Conservation (phyloP, 108 stramenopile species). For the Cyclostephanos tholiformis region DNA sequence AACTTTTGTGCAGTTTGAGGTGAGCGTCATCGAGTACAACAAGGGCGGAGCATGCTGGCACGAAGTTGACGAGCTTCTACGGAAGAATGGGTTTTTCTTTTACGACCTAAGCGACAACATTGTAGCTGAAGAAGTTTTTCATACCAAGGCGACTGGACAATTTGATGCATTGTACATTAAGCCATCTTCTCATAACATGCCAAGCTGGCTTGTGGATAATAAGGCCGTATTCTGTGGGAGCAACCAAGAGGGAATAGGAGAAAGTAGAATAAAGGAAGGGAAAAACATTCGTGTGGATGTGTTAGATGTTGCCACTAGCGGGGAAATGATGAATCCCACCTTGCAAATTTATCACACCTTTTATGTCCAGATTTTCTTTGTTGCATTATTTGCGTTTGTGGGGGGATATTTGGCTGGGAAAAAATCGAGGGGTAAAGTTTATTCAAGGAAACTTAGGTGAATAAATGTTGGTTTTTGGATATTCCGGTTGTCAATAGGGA, state of each 20-base stretch:
- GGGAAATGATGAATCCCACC: not conserved
- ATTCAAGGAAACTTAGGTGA: not conserved
- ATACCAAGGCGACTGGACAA: slow-evolving; percentile 32
- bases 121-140: slow-evolving; percentile 11
- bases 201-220: slow-evolving; percentile 27
- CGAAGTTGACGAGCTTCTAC: slow-evolving; percentile 41
- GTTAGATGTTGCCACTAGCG: not conserved
- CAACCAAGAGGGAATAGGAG: not conserved
- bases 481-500: too few species aligned
- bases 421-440: not conserved
- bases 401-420: not conserved
- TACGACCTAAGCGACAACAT: slow-evolving; percentile 31
- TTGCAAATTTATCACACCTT: not conserved
- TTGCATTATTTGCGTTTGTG: not conserved
- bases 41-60: slow-evolving; percentile 40
- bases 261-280: not conserved
- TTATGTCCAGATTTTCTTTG: not conserved
- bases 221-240: slow-evolving; percentile 23
- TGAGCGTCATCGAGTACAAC: slow-evolving; percentile 40
- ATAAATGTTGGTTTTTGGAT: too few species aligned
- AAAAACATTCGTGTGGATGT: not conserved
- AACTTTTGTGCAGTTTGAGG: slow-evolving; percentile 47
- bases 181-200: slow-evolving; percentile 20
- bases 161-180: slow-evolving; percentile 36
- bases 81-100: slow-evolving; percentile 30